Conservation (phyloP, 768 basidiomycete species). For the Mycena polygramma region DNA sequence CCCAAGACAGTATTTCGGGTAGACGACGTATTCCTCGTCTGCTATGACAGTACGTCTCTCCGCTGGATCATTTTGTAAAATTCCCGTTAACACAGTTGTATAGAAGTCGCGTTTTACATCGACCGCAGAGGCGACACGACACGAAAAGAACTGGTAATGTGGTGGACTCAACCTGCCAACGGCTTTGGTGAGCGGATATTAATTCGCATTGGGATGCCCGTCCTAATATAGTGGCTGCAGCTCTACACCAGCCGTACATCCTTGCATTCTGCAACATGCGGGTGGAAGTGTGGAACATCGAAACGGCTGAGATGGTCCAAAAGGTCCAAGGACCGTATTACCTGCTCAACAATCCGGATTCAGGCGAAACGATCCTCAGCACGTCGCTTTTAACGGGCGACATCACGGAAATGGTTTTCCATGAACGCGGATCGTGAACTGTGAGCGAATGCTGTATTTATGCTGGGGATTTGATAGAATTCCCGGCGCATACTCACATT, state of each 20-base stretch:
- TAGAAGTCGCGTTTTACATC: slow-evolving; percentile 87
- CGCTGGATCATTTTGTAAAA: too few species aligned
- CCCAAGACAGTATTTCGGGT: slow-evolving; percentile 85
- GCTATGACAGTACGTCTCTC: slow-evolving; percentile 75
- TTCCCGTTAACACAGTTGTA: not conserved
- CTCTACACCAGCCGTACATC: slow-evolving; percentile 83
- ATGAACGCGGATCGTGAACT: not conserved
- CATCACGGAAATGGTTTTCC: slow-evolving; percentile 19
- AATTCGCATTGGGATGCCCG: too few species aligned
- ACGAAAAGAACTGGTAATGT: slow-evolving; percentile 74
- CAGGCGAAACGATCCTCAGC: slow-evolving; percentile 8
- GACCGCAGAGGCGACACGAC: slow-evolving; percentile 82
- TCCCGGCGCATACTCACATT: too few species aligned
- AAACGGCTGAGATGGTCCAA: slow-evolving; percentile 76
- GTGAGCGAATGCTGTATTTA: not conserved
- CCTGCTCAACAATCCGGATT: slow-evolving; percentile 32
- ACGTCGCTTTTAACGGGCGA: slow-evolving; percentile 5
- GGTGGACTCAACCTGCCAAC: slow-evolving; percentile 80
- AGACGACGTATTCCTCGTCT: slow-evolving; percentile 80
- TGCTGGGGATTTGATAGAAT: too few species aligned
- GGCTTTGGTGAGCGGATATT: slow-evolving; percentile 69
- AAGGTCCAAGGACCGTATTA: slow-evolving; percentile 66
- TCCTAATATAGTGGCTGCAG: slow-evolving; percentile 48
- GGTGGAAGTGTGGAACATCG: slow-evolving; percentile 82
- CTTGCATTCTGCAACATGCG: slow-evolving; percentile 83